Conservation (phyloP, 352 stramenopile genomes). For the Globisporangium carolinianum region DNA sequence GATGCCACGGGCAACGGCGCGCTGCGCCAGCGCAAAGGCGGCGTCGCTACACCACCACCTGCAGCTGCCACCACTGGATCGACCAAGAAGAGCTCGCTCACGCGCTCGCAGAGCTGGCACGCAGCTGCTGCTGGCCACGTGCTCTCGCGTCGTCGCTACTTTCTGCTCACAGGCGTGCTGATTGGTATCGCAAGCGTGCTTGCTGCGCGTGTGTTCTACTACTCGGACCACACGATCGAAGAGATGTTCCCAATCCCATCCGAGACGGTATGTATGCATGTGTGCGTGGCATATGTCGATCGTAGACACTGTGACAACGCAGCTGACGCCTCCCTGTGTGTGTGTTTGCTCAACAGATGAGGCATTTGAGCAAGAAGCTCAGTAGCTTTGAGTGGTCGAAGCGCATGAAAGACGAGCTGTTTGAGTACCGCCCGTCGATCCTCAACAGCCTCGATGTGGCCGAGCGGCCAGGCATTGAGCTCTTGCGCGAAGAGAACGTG, state of each 20-base stretch:
- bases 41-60: conserved; percentile 1
- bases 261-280: conserved; percentile 16
- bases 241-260: conserved; percentile 31
- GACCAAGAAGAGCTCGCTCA: conserved; percentile 10
- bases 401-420: conserved; percentile 61
- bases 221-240: conserved; percentile 36
- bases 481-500: conserved; percentile 41
- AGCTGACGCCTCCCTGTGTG: not conserved
- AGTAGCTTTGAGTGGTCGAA: conserved; percentile 60
- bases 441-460: conserved; percentile 17
- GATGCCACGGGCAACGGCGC: conserved; percentile 1
- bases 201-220: conserved; percentile 42
- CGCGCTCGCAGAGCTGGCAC: conserved; percentile 53
- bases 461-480: conserved; percentile 38
- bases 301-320: too few relatives aligned
- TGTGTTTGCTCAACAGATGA: conserved; percentile 21
- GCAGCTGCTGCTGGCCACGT: conserved; percentile 41
- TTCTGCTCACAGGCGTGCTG: conserved; percentile 46
- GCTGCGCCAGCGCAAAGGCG: conserved; percentile 19
- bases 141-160: conserved; percentile 61
- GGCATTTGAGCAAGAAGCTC: conserved; percentile 50
- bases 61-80: not conserved
- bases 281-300: not conserved
- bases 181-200: conserved; percentile 52
- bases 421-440: conserved; percentile 49